phyloP scores from a whole-genome alignment of 2,329 filamentous ascomycete species.

The Exophiala sideris region DNA sequence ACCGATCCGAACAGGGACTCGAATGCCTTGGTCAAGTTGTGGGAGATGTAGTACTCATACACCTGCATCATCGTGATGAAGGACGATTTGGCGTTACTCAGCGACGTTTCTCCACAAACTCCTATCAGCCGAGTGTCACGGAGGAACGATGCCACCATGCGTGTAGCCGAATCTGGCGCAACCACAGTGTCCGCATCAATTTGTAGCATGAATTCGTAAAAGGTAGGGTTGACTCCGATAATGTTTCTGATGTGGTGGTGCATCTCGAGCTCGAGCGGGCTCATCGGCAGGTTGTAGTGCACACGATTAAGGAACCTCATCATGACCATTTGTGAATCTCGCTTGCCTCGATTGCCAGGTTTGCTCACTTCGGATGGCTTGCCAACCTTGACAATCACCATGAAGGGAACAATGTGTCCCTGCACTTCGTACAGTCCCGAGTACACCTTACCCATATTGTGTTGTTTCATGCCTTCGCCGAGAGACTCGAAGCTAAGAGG shows the following conservation, averaged over 20 bases:
- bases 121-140: constrained; percentile 92
- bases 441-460: constrained; percentile 99
- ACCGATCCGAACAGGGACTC: constrained; percentile 96
- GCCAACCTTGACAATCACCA: constrained; percentile 95
- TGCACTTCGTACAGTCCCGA: constrained; percentile 97
- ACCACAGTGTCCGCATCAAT: constrained; percentile 98
- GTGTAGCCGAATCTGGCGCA: constrained; percentile 80
- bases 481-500: constrained; percentile 95
- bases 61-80: constrained; percentile 99
- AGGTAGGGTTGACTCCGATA: constrained; percentile 95
- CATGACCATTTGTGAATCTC: constrained; percentile 96
- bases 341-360: constrained; percentile 96
- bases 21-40: constrained; percentile 95
- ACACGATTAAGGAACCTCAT: constrained; percentile 99
- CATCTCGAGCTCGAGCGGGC: constrained; percentile 93
- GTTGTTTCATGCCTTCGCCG: constrained; percentile 92
- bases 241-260: constrained; percentile 98
- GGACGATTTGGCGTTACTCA: constrained; percentile 89
- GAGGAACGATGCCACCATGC: constrained; percentile 86
- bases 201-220: constrained; percentile 95
- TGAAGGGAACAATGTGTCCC: constrained; percentile 94
- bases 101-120: constrained; percentile 87
- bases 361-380: constrained; percentile 70
- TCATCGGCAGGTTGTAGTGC: constrained; percentile 96
- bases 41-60: constrained; percentile 99